These are phyloP conservation scores for Monosporozyma aerobia DNA, from an alignment of 805 yeast species.

Conservation along the genomic window DNA sequence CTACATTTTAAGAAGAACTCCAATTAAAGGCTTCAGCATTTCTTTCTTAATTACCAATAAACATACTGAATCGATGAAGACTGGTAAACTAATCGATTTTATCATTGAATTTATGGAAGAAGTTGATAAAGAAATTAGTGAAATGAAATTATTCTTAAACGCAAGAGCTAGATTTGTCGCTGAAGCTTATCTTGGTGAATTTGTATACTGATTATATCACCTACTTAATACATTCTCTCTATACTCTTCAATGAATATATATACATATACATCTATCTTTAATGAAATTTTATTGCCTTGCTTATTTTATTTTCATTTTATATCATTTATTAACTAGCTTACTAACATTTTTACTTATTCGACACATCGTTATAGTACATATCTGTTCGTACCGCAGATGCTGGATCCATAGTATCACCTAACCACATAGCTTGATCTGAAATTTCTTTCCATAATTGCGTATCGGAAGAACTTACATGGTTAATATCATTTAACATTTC, in stretches of 20 bases:
- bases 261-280: background rate
- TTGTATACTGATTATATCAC: constrained; percentile 42
- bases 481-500: constrained; percentile 24
- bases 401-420: constrained; percentile 32
- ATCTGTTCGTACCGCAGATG: constrained; percentile 21
- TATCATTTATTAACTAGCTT: too few species aligned
- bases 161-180: constrained; percentile 98
- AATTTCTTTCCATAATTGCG: constrained; percentile 66
- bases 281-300: background rate
- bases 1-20: constrained; percentile 82
- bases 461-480: constrained; percentile 34
- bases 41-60: constrained; percentile 87
- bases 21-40: constrained; percentile 85
- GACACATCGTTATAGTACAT: background rate
- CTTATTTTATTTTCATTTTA: background rate
- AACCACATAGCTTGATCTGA: constrained; percentile 74
- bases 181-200: constrained; percentile 86
- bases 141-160: constrained; percentile 91
- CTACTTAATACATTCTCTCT: background rate
- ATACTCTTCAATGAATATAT: background rate
- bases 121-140: constrained; percentile 96
- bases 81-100: constrained; percentile 90
- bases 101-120: constrained; percentile 98
- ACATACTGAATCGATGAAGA: constrained; percentile 93
- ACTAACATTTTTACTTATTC: background rate